Evolutionary conservation across 1,139 yeast genomes (phyloP).

Genomic region (Debaryomyces fabryi): DNA sequence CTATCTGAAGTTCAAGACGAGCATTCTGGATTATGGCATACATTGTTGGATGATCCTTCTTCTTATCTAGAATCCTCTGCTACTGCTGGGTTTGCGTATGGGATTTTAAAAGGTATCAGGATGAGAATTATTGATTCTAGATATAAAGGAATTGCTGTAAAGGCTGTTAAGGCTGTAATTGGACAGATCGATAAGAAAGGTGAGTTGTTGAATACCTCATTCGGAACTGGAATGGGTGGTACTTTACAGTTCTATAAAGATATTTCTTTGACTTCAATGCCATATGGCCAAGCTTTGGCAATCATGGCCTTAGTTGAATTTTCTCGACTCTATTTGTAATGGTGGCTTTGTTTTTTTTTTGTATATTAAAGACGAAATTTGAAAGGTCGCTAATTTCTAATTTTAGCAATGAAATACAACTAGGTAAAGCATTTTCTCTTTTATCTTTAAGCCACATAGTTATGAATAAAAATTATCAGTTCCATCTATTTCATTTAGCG

Average conservation of each 20-base stretch:
- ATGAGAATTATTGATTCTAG: slow-evolving; percentile 24
- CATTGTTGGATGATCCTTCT: slow-evolving; percentile 30
- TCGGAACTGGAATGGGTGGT: slow-evolving; percentile 39
- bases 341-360: too few relatives aligned
- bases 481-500: too few relatives aligned
- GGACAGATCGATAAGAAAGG: slow-evolving; percentile 28
- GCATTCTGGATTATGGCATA: slow-evolving; percentile 33
- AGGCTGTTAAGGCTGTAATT: slow-evolving; percentile 31
- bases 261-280: slow-evolving; percentile 36
- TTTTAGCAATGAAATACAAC: too few relatives aligned
- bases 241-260: slow-evolving; percentile 34
- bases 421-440: too few relatives aligned
- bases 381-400: too few relatives aligned
- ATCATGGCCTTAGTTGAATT: slow-evolving; percentile 36
- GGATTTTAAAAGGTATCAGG: slow-evolving; percentile 30
- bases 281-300: slow-evolving; percentile 41
- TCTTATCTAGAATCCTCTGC: slow-evolving; percentile 37
- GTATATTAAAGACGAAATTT: too few relatives aligned
- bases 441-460: not conserved
- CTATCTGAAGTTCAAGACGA: slow-evolving; percentile 26
- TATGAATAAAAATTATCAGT: too few relatives aligned
- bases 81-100: slow-evolving; percentile 39
- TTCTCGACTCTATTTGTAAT: slow-evolving; percentile 21
- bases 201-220: slow-evolving; percentile 33
- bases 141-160: slow-evolving; percentile 23